phyloP scores from a whole-genome alignment of 371 early-diverging fungal species.

The Lichtheimia hyalospora region DNA sequence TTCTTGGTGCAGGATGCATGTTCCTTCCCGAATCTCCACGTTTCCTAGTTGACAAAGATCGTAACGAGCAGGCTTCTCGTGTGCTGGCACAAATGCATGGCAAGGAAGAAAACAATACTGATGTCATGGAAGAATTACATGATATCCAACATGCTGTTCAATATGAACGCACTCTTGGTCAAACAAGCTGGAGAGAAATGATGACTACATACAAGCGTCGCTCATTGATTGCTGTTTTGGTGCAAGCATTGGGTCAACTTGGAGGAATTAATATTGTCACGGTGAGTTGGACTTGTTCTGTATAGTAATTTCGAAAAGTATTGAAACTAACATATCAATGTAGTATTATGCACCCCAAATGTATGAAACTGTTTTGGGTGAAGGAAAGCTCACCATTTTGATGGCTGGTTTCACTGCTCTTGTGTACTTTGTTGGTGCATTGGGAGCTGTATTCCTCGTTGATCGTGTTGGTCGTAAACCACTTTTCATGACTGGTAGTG shows the following conservation, averaged over 20 bases:
- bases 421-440: constrained; percentile 33
- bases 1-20: constrained; percentile 44
- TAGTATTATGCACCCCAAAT: constrained; percentile 68
- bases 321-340: too few relatives aligned
- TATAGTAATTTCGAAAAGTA: too few relatives aligned
- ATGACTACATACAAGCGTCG: constrained; percentile 53
- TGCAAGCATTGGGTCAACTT: constrained; percentile 64
- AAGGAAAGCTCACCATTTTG: constrained; percentile 28
- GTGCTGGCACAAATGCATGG: constrained; percentile 76
- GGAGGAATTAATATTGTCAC: constrained; percentile 75
- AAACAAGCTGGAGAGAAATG: constrained; percentile 73
- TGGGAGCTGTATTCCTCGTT: constrained; percentile 28
- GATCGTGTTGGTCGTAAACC: constrained; percentile 42
- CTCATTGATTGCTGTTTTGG: constrained; percentile 62
- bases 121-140: constrained; percentile 67
- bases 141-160: constrained; percentile 69
- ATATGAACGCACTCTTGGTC: constrained; percentile 66
- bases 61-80: constrained; percentile 52
- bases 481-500: constrained; percentile 38
- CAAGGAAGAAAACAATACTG: constrained; percentile 43
- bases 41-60: constrained; percentile 43
- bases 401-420: constrained; percentile 43
- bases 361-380: constrained; percentile 55
- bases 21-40: constrained; percentile 57
- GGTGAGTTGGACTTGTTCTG: constrained; percentile 19